Evolutionary conservation across 179 eudicot genomes (phyloP).

Genomic region (Beta corolliflora): DNA sequence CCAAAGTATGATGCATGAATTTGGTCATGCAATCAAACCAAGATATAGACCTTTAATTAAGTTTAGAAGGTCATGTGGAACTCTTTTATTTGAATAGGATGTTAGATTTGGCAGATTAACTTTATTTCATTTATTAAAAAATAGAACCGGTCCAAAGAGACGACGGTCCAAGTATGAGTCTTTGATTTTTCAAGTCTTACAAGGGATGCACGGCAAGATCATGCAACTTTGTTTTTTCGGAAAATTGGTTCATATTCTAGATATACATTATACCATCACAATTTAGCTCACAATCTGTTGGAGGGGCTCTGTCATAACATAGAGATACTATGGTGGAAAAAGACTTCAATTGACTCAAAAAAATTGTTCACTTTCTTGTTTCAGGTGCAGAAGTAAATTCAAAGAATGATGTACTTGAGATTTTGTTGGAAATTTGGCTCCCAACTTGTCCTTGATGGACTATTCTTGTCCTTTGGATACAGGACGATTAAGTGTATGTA

Average conservation of each 20-base stretch:
- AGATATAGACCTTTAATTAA: not conserved
- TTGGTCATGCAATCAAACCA: not conserved
- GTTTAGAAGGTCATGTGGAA: constrained; percentile 18
- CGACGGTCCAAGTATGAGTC: constrained; percentile 4
- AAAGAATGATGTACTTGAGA: not conserved
- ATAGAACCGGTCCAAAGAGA: constrained; percentile 23
- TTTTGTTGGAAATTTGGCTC: not conserved
- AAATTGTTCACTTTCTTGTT: not conserved
- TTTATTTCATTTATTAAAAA: not conserved
- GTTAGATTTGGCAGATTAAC: not conserved
- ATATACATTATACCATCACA: not conserved
- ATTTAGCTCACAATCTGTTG: not conserved
- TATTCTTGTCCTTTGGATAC: too few species aligned
- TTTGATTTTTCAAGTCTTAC: constrained; percentile 29
- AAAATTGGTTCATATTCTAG: constrained; percentile 6
- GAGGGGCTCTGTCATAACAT: not conserved
- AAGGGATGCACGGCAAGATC: constrained; percentile 1
- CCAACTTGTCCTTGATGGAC: not conserved
- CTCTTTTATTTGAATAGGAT: constrained; percentile 19
- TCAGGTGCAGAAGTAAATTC: not conserved
- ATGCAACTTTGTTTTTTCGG: not conserved
- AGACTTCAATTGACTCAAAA: not conserved
- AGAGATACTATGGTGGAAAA: not conserved
- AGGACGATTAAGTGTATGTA: too few species aligned
- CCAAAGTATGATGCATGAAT: not conserved